Percentiles rank a stretch among this genome's conserved stretches.
Conservation (phyloP, 345 rosid species). For the Populus alba region DNA sequence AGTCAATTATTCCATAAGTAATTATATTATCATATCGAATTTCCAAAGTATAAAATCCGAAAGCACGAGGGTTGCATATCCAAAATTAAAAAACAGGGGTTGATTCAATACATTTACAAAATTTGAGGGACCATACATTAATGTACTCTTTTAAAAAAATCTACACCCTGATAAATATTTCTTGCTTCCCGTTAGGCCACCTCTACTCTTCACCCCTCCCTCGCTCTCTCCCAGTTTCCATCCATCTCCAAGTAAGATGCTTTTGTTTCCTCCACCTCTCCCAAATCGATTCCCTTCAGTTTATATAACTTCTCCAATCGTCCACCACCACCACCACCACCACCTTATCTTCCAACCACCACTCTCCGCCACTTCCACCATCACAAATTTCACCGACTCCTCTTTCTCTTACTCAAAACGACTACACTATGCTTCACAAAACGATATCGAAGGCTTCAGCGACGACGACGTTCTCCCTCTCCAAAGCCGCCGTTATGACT, state of each 20-base stretch:
- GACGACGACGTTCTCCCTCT: slow-evolving; percentile 43
- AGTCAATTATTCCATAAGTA: too few species aligned
- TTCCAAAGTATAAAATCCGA: too few species aligned
- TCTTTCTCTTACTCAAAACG: neutral
- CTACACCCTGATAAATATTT: neutral
- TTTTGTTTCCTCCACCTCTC: slow-evolving; percentile 48
- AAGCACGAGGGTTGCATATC: neutral
- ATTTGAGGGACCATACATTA: neutral
- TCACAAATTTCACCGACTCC: neutral
- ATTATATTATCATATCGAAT: too few species aligned
- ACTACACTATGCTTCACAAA: neutral
- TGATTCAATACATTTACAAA: neutral
- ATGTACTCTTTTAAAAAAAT: neutral
- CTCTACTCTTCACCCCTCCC: neutral
- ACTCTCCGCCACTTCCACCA: slow-evolving; percentile 20
- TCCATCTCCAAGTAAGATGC: slow-evolving; percentile 15
- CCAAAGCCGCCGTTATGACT: slow-evolving; percentile 67
- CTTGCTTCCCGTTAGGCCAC: neutral
- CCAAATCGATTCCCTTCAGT: slow-evolving; percentile 49
- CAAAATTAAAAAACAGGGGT: neutral
- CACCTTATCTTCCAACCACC: slow-evolving; percentile 15
- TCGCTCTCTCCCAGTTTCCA: neutral
- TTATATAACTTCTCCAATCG: slow-evolving; percentile 22
- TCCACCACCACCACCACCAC: slow-evolving; percentile 35
- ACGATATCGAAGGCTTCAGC: slow-evolving; percentile 1